A percentile compares a stretch with the other conserved stretches of the same genome.
Conservation (phyloP, 1,284 basidiomycete genomes). For the Sporisorium graminicola region DNA sequence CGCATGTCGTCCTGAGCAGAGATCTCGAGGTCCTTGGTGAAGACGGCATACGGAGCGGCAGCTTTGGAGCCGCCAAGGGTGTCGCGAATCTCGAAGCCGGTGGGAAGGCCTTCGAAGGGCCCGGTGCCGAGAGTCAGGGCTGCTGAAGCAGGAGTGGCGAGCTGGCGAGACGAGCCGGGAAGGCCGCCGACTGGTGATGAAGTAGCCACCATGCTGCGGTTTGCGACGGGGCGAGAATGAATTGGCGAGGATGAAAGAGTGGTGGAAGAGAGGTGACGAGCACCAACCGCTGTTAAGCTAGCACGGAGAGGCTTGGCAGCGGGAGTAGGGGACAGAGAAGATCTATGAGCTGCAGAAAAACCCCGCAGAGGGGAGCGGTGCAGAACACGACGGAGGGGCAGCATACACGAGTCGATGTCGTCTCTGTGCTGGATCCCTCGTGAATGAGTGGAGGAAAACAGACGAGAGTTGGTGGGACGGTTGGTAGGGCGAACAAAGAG, state of each 20-base stretch:
- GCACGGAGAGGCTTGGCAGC: constrained; percentile 4
- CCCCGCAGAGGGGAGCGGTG: constrained; percentile 38
- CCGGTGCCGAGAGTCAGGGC: constrained; percentile 39
- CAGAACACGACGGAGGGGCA: constrained; percentile 42
- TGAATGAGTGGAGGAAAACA: constrained; percentile 33
- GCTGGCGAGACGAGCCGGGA: constrained; percentile 46
- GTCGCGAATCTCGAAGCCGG: constrained; percentile 52
- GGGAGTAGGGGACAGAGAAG: constrained; percentile 6
- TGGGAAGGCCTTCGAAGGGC: constrained; percentile 40
- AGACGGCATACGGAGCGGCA: constrained; percentile 58
- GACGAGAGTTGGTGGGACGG: constrained; percentile 24
- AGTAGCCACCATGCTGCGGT: constrained; percentile 18
- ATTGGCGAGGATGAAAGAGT: constrained; percentile 4
- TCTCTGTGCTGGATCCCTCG: constrained; percentile 33
- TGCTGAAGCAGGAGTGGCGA: constrained; percentile 38
- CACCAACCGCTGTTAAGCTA: background rate
- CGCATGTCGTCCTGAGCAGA: constrained; percentile 52
- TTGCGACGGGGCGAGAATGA: background rate
- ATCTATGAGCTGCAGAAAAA: constrained; percentile 15
- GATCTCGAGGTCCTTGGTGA: constrained; percentile 52
- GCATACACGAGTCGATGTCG: constrained; percentile 39
- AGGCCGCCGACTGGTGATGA: constrained; percentile 12
- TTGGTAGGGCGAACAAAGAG: constrained; percentile 28
- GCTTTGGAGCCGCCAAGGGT: constrained; percentile 42
- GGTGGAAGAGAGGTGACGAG: constrained; percentile 20